Percentiles rank a stretch among this genome's conserved stretches.
phyloP scores from a whole-genome alignment of 257 asterid species.

The Capsicum chinense region DNA sequence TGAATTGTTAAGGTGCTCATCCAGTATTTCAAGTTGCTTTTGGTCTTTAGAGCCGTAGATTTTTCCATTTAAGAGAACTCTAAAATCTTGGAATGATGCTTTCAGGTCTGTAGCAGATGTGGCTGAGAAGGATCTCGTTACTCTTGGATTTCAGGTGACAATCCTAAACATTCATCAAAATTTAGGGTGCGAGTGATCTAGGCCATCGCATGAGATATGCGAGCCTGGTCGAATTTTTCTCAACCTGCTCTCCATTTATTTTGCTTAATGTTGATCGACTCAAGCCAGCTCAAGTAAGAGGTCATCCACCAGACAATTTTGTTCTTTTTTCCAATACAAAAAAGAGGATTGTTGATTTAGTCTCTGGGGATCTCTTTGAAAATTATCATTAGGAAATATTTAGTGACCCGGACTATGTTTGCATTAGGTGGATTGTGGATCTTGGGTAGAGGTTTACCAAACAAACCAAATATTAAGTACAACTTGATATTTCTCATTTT shows the following conservation, averaged over 20 bases:
- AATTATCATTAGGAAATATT: neutral
- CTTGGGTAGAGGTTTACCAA: neutral
- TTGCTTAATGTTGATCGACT: neutral
- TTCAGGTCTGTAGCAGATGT: conserved; percentile 86
- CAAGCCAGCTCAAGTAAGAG: conserved; percentile 5
- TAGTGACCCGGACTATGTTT: neutral
- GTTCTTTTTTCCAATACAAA: conserved; percentile 9
- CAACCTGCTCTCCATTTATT: conserved; percentile 6
- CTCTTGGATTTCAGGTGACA: conserved; percentile 97
- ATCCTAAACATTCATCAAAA: conserved; percentile 31
- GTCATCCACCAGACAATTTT: conserved; percentile 20
- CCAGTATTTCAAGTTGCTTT: conserved; percentile 29
- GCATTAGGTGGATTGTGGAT: conserved; percentile 16
- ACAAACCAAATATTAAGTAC: neutral
- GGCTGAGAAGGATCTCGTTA: conserved; percentile 85
- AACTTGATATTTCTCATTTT: conserved; percentile 5
- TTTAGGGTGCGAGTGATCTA: conserved; percentile 3
- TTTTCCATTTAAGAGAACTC: neutral
- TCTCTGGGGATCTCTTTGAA: neutral
- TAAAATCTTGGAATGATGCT: conserved; percentile 25
- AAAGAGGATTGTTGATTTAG: neutral
- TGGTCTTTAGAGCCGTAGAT: neutral
- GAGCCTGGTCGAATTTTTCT: conserved; percentile 17
- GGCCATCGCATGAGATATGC: neutral
- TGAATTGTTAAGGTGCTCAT: conserved; percentile 72